Base-by-base conservation (phyloP, 768 basidiomycete genomes). In the Royoungia palumana region DNA sequence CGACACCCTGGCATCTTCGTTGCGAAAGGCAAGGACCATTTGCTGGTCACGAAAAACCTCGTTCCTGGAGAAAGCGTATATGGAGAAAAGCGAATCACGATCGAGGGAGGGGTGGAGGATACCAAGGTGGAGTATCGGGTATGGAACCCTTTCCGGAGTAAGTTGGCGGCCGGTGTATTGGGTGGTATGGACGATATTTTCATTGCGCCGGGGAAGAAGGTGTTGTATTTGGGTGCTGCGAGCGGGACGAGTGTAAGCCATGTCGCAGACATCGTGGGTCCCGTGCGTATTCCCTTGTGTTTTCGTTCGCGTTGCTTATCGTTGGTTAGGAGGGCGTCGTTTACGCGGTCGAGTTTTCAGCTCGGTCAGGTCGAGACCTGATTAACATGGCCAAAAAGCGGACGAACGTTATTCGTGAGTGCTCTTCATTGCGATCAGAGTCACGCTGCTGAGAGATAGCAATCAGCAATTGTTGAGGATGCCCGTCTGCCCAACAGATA, bases 381-480 rank as follows among this genome's bases (percentile, higher is more conserved):
- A 96, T 99, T 59, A 89, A 89, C 73, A 99, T 98, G 96, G 95
- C 96, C 28, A 97, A 98, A 75, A 97, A 96, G 74, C 81, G 96
- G 51, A 98, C 96, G 56, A 99, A 98, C 70, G 93, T 98, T 56
- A 95, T 98, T 63, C 96, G 93, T 95, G 72, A 50, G 89, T 78
- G 3, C 27, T 30, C 41, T 9, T 22, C 6, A 19, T 13, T 9
- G 21, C 46, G 20, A 28, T 45, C 30, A 7, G 44, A 11, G 35
- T 44, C 50, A 42, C 16, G 44, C 6, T 32, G 25, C 40, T 48
- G 43, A 47, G 41, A 41, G 30, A 36, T 47, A 17, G 21, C 42
- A 43, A 57, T 5, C 45, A 93, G 89, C 95, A 35, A 99, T 99
- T 65, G 80, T 99, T 41, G 96, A 98, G 69, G 96, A 99, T 63